These are phyloP conservation scores for Ensete ventricosum DNA, from an alignment of 176 grass and related monocot genomes.

Conservation along the genomic window DNA sequence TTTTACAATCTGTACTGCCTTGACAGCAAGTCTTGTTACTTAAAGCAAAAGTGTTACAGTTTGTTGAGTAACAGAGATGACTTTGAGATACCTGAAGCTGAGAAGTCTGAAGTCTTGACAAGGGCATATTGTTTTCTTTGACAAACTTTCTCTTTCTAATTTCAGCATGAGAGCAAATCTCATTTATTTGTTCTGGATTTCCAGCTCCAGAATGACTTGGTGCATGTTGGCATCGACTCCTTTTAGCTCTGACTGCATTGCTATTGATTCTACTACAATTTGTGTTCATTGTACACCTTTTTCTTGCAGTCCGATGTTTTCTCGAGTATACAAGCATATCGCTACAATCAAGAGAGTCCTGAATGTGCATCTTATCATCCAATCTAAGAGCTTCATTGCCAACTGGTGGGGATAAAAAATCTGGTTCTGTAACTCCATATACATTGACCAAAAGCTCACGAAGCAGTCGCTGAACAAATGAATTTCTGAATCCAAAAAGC, in stretches of 20 bases:
- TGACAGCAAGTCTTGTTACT: not conserved
- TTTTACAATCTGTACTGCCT: not conserved
- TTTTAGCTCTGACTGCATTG: conserved; percentile 49
- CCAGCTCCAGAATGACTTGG: conserved; percentile 2
- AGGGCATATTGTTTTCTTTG: not conserved
- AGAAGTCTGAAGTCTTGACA: not conserved
- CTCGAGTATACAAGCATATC: conserved; percentile 25
- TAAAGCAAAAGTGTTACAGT: not conserved
- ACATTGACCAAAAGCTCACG: conserved; percentile 59
- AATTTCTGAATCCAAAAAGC: conserved; percentile 90
- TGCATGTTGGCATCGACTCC: conserved; percentile 25
- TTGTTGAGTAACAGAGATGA: not conserved
- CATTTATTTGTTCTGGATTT: conserved; percentile 1
- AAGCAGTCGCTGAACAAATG: conserved; percentile 74
- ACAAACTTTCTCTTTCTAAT: not conserved
- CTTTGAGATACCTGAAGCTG: not conserved
- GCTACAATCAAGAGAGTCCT: conserved; percentile 29
- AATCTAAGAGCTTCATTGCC: conserved; percentile 23
- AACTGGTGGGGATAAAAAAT: conserved; percentile 19
- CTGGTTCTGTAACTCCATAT: conserved; percentile 31
- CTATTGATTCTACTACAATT: not conserved
- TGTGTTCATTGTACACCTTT: conserved; percentile 40
- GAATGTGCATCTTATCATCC: conserved; percentile 25
- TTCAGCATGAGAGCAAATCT: conserved; percentile 9
- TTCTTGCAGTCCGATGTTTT: conserved; percentile 30